phyloP scores from a whole-genome alignment of 768 basidiomycete genomes.

The Leccinum rimulosum region DNA sequence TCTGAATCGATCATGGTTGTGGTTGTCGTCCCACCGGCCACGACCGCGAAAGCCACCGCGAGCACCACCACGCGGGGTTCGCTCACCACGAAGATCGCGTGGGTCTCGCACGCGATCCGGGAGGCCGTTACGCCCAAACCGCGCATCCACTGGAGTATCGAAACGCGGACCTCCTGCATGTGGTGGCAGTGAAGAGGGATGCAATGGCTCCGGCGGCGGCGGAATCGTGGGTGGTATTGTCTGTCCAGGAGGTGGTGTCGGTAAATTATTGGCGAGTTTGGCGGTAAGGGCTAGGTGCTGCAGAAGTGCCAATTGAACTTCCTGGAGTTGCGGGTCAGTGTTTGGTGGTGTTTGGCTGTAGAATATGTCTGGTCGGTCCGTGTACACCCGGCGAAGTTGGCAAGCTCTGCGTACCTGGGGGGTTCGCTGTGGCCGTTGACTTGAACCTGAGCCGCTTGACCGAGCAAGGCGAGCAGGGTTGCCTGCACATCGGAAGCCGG shows the following conservation, averaged over 20 bases:
- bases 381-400: background rate
- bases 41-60: constrained; percentile 60
- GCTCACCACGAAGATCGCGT: constrained; percentile 52
- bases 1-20: constrained; percentile 38
- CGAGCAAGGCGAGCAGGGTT: constrained; percentile 65
- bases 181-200: constrained; percentile 1
- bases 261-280: constrained; percentile 35
- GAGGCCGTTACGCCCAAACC: constrained; percentile 30
- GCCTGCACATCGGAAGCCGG: constrained; percentile 48
- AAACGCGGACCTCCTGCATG: constrained; percentile 26
- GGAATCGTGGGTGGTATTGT: constrained; percentile 23
- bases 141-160: constrained; percentile 36
- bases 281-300: constrained; percentile 74
- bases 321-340: constrained; percentile 44
- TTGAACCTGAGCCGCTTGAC: constrained; percentile 59
- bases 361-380: constrained; percentile 4
- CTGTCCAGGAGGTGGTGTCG: constrained; percentile 22
- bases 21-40: constrained; percentile 65
- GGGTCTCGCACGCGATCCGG: constrained; percentile 45
- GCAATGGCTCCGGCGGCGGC: constrained; percentile 26
- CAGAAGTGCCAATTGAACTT: constrained; percentile 65
- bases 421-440: constrained; percentile 32
- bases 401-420: constrained; percentile 35
- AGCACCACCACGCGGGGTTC: constrained; percentile 49
- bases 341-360: constrained; percentile 65